Conservation (phyloP, 495 filamentous ascomycete species). For the Neurospora terricola region DNA sequence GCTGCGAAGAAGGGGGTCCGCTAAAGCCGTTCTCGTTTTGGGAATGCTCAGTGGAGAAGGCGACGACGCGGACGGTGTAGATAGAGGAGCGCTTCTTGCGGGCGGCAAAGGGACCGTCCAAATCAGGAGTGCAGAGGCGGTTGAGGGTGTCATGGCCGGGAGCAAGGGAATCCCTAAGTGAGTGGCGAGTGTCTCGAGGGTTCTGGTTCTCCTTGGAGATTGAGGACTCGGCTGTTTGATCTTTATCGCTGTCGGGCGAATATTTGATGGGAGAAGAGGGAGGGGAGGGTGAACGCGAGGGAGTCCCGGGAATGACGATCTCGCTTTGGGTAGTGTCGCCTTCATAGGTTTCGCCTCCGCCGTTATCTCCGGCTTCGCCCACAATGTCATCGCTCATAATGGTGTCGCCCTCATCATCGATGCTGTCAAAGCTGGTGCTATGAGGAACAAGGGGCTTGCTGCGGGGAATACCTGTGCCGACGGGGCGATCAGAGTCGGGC, state of each 20-base stretch:
- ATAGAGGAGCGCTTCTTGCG: slow-evolving; percentile 8
- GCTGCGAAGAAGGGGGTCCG: slow-evolving; percentile 9
- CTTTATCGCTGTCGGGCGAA: neutral
- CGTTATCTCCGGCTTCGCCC: neutral
- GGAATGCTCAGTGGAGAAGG: slow-evolving; percentile 4
- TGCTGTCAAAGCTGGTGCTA: neutral
- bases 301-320: neutral
- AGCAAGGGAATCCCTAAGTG: neutral
- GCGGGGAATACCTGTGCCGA: neutral
- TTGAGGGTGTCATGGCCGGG: neutral
- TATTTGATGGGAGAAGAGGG: neutral
- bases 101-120: neutral
- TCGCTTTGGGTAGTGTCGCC: neutral
- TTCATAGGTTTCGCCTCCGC: neutral
- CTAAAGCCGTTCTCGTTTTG: slow-evolving; percentile 10
- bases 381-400: neutral
- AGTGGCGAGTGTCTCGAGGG: neutral
- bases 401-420: neutral
- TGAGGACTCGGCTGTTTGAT: neutral
- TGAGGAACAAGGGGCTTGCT: neutral
- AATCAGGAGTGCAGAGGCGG: neutral
- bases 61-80: slow-evolving; percentile 15
- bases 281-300: neutral
- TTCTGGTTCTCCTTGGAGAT: neutral
- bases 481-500: neutral